These are phyloP conservation scores for Glycyrrhiza uralensis DNA, from an alignment of 306 rosid species.

Conservation along the genomic window DNA sequence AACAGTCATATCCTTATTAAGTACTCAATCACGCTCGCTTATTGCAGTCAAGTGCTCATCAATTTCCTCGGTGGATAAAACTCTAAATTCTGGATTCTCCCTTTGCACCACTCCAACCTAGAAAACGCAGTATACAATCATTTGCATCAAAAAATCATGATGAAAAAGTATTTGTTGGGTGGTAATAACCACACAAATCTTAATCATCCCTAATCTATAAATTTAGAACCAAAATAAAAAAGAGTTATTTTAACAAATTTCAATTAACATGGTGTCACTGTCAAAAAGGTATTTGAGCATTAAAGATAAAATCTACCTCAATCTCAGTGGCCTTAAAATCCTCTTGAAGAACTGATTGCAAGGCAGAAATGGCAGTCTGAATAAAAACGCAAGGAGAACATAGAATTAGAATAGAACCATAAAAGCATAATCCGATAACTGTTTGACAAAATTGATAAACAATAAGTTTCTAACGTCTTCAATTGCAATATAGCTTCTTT, in stretches of 20 bases:
- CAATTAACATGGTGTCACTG: neutral
- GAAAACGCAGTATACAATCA: slow-evolving; percentile 12
- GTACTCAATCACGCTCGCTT: slow-evolving; percentile 86
- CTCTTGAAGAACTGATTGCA: slow-evolving; percentile 98
- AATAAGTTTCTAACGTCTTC: neutral
- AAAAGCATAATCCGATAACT: neutral
- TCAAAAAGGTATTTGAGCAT: neutral
- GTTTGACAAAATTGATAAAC: neutral
- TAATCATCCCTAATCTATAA: neutral
- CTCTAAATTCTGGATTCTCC: slow-evolving; percentile 73
- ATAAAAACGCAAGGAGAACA: slow-evolving; percentile 5
- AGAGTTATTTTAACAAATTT: neutral
- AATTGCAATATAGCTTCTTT: neutral
- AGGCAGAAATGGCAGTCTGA: slow-evolving; percentile 92
- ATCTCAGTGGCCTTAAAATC: slow-evolving; percentile 95
- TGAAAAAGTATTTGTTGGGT: neutral
- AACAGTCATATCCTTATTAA: slow-evolving; percentile 15
- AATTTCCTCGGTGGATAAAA: slow-evolving; percentile 75
- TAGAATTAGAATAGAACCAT: neutral
- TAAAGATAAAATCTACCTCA: slow-evolving; percentile 53
- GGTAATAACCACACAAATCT: neutral
- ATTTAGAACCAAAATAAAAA: neutral
- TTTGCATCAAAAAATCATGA: neutral
- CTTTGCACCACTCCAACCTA: slow-evolving; percentile 88
- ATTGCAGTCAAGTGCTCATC: slow-evolving; percentile 98